These are phyloP conservation scores for Plasmodium gonderi DNA, from an alignment of 169 alveolate species.

Conservation along the genomic window DNA sequence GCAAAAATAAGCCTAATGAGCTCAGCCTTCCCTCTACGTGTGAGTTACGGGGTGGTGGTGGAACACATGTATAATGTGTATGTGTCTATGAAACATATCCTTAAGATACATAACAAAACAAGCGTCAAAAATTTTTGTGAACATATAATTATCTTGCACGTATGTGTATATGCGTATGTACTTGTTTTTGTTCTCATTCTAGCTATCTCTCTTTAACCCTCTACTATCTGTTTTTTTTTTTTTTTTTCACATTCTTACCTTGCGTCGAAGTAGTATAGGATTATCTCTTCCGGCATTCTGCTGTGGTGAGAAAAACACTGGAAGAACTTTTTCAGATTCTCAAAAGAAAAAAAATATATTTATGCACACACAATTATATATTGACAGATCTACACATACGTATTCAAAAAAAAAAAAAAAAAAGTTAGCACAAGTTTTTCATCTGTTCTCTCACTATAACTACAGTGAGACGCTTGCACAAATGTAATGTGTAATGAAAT, in stretches of 20 bases:
- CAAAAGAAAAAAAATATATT: neutral
- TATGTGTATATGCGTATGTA: neutral
- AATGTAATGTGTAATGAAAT: too few species aligned
- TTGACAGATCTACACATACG: too few species aligned
- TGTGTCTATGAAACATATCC: neutral
- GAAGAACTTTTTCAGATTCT: neutral
- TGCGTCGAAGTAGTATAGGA: slow-evolving; percentile 56
- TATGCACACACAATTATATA: neutral
- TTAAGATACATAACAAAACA: neutral
- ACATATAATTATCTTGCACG: too few species aligned
- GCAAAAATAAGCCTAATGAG: slow-evolving; percentile 58
- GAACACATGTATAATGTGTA: neutral
- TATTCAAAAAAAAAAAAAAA: too few species aligned
- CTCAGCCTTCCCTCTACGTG: slow-evolving; percentile 62
- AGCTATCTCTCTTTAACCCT: too few species aligned
- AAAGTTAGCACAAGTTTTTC: too few species aligned
- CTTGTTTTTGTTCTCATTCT: too few species aligned
- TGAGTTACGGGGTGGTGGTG: neutral
- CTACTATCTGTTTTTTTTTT: neutral
- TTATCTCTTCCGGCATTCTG: slow-evolving; percentile 43
- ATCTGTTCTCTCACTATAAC: too few species aligned
- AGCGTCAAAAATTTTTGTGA: too few species aligned
- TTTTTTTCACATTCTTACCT: slow-evolving; percentile 34
- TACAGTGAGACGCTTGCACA: too few species aligned
- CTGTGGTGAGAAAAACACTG: neutral